Base-by-base conservation (phyloP, 2,329 filamentous ascomycete species). In the Fusarium udum region DNA sequence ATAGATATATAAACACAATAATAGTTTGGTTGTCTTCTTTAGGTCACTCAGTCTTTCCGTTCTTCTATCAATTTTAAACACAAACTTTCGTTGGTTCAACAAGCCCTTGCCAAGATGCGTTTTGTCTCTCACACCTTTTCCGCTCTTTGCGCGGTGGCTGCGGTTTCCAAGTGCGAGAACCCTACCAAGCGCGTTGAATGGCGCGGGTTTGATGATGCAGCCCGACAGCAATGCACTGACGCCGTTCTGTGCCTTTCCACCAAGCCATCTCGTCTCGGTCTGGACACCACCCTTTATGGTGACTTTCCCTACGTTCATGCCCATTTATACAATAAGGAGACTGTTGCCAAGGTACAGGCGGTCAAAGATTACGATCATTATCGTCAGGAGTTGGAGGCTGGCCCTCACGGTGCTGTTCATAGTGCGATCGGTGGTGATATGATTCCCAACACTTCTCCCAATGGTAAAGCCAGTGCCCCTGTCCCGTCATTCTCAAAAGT, bases 401-500 rank as follows among this genome's bases (percentile, higher is more conserved):
- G 22, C 16, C 40, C 22, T 24, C 22, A 42, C 14, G 14, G 40
- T 16, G 22, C 40, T 16, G 24, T 42, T 1, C 22, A 42, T 7
- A 42, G 40, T 6, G 22, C 40, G 0, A 42, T 42, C 1, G 40
- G 40, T 16, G 40, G 40, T 9, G 40, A 42, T 10, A 42, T 24
- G 40, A 14, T 42, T 42, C 22, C 40, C 9, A 42, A 42, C 6
- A n/a, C 40, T 11, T 42, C 40, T 0, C 40, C 40, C 1, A 42
- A 42, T 11, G 22, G 22, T n/a, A 42, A 15, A n/a, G n/a, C n/a
- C n/a, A n/a, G n/a, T n/a, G n/a, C n/a, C n/a, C n/a, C n/a, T n/a
- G n/a, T n/a, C n/a, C n/a, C n/a, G n/a, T 15, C 2, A 3, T 15
- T 2, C 22, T 10, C 5, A 3, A 22, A 15, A 6, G 9, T 2